phyloP scores from a whole-genome alignment of 1,284 basidiomycete species.

The Phellopilus nigrolimitatus region DNA sequence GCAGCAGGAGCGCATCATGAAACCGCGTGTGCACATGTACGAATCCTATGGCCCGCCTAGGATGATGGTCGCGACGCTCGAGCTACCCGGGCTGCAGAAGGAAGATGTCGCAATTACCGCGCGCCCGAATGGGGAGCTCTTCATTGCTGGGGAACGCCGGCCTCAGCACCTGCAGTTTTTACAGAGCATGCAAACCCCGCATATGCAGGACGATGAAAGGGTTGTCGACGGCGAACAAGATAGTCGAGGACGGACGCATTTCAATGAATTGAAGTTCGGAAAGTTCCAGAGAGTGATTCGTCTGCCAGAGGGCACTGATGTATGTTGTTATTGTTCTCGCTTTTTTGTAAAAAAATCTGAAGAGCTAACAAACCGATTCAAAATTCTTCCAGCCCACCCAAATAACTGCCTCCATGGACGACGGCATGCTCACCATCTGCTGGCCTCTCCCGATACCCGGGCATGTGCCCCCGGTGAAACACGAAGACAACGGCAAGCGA shows the following conservation, averaged over 20 bases:
- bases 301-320: conserved; percentile 15
- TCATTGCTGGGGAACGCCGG: conserved; percentile 11
- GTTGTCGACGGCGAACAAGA: background rate
- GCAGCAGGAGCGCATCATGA: conserved; percentile 7
- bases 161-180: conserved; percentile 13
- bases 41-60: conserved; percentile 2
- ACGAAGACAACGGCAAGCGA: background rate
- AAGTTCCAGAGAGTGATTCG: conserved; percentile 13
- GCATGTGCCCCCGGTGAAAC: background rate
- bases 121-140: conserved; percentile 13
- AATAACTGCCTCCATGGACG: conserved; percentile 16
- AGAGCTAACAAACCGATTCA: background rate
- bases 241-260: conserved; percentile 5
- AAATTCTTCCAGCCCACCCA: conserved; percentile 1
- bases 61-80: conserved; percentile 12
- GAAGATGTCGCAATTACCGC: conserved; percentile 12
- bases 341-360: background rate
- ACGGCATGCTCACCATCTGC: conserved; percentile 17
- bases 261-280: conserved; percentile 19
- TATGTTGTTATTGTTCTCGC: background rate
- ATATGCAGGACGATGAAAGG: background rate
- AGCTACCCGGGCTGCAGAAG: conserved; percentile 17
- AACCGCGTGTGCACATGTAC: conserved; percentile 15
- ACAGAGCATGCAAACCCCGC: background rate
- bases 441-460: conserved; percentile 12